Percentiles rank a stretch among this genome's conserved stretches.
Conservation (phyloP, 1,139 yeast species). For the Pichia sp. region DNA sequence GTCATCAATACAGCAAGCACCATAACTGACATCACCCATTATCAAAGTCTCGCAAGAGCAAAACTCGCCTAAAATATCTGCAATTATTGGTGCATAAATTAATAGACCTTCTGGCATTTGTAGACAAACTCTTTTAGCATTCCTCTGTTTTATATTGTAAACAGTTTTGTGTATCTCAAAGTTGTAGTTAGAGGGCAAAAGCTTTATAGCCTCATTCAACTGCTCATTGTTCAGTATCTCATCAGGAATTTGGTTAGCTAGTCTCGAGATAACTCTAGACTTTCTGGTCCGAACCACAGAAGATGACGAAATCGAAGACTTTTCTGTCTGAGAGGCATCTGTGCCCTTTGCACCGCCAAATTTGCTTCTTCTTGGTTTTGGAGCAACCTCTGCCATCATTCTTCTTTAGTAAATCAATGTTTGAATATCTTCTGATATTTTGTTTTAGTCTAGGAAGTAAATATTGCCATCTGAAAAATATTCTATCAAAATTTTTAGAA, state of each 20-base stretch:
- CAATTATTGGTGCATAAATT: conserved; percentile 77
- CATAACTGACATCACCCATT: conserved; percentile 98
- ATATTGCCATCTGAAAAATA: background rate
- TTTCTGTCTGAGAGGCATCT: background rate
- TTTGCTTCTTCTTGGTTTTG: conserved; percentile 19
- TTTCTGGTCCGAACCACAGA: conserved; percentile 32
- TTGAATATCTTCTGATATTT: too few species aligned
- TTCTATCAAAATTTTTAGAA: background rate
- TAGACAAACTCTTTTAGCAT: conserved; percentile 77
- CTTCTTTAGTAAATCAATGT: too few species aligned
- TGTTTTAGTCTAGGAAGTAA: too few species aligned
- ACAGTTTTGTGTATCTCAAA: conserved; percentile 94
- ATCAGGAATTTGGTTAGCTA: conserved; percentile 85
- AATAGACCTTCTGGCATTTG: conserved; percentile 98
- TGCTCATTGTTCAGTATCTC: conserved; percentile 78
- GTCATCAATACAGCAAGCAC: conserved; percentile 98
- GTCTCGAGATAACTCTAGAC: conserved; percentile 46
- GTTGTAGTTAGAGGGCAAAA: conserved; percentile 86
- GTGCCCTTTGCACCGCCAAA: conserved; percentile 26
- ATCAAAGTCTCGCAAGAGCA: conserved; percentile 83
- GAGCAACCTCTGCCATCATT: conserved; percentile 12
- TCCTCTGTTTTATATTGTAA: conserved; percentile 78
- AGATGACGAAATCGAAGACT: conserved; percentile 1
- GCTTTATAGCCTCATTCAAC: conserved; percentile 71
- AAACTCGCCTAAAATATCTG: conserved; percentile 90